Base-by-base conservation (phyloP, 2,329 filamentous ascomycete genomes). In the Arthrobotrys sinensis region DNA sequence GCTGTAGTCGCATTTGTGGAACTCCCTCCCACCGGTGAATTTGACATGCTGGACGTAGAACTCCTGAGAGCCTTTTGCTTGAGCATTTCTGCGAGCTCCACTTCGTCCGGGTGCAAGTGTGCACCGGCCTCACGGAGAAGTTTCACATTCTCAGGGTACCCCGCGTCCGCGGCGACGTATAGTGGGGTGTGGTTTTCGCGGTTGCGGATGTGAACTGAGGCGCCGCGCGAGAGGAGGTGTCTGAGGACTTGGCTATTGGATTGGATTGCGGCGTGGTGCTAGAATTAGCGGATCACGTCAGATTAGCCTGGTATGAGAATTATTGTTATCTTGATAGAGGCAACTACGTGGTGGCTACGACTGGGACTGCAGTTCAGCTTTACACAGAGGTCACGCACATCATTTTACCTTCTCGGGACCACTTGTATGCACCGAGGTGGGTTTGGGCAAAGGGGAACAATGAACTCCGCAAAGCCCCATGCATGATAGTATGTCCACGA, bases 151-250 rank as follows among this genome's bases (percentile, higher is more conserved):
- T 87, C 87, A 3, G 85, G 83, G 62, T 88, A 88, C 2, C 88
- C 88, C 45, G 87, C 87, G 82, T 90, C 86, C 80, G 87, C 87
- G 4, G 90, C 90, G 11, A 92, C 85, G 82, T 89, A 91, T 11
- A 92, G 85, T 8, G 90, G 89, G 3, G 90, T 91, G 83, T 91
- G 90, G 80, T 90, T 88, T 8, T 89, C 90, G 57, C 87, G 85
- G 83, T 92, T 92, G 48, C 90, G 85, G 48, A 87, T 87, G 82
- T 92, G 90, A 4, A 92, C 90, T 81, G 89, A 90, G n/a, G 89
- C 90, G 6, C 90, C 90, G 19, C 87, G 85, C 48, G 85, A 85
- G 11, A 92, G 86, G 55, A 92, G 84, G 81, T 90, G 88, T 24
- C 87, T 85, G 81, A 91, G 84, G 34, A 92, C 87, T n/a, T 86